These are phyloP conservation scores for Aquilaria malaccensis DNA, from an alignment of 345 rosid species.

Conservation along the genomic window DNA sequence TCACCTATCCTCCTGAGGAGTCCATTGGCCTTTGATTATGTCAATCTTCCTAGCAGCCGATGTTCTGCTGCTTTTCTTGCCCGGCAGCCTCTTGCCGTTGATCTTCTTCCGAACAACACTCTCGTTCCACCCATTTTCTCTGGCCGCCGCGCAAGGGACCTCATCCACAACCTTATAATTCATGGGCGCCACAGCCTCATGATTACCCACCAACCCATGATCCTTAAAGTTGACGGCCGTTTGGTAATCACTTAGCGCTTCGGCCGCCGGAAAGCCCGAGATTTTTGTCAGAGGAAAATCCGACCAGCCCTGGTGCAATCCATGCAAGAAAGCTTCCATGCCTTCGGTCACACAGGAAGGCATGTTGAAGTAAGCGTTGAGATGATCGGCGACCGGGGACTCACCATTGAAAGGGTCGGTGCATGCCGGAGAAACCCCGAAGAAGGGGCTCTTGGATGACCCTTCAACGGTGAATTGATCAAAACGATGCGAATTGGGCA, in stretches of 20 bases:
- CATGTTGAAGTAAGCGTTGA: slow-evolving; percentile 3
- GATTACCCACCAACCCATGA: not conserved
- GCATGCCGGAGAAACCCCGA: slow-evolving; percentile 11
- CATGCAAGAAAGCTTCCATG: slow-evolving; percentile 16
- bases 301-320: slow-evolving; percentile 8
- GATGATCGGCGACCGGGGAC: not conserved
- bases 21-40: slow-evolving; percentile 71
- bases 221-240: slow-evolving; percentile 3
- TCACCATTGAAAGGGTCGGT: slow-evolving; percentile 11
- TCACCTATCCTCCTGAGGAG: slow-evolving; percentile 52
- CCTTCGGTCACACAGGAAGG: not conserved
- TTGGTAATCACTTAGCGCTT: not conserved
- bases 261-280: not conserved
- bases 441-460: slow-evolving; percentile 14
- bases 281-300: slow-evolving; percentile 9
- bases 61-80: slow-evolving; percentile 14
- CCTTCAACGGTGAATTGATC: slow-evolving; percentile 13
- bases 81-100: slow-evolving; percentile 11
- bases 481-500: slow-evolving; percentile 9
- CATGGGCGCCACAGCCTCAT: not conserved
- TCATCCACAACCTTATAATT: slow-evolving; percentile 14
- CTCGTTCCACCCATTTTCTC: slow-evolving; percentile 9
- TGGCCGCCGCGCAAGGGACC: slow-evolving; percentile 14
- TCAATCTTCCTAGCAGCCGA: slow-evolving; percentile 15
- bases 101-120: slow-evolving; percentile 14